Percentiles rank a stretch among this genome's conserved stretches.
phyloP scores from a whole-genome alignment of 2,329 filamentous ascomycete species.

The Ceratocystis cacaofunesta region DNA sequence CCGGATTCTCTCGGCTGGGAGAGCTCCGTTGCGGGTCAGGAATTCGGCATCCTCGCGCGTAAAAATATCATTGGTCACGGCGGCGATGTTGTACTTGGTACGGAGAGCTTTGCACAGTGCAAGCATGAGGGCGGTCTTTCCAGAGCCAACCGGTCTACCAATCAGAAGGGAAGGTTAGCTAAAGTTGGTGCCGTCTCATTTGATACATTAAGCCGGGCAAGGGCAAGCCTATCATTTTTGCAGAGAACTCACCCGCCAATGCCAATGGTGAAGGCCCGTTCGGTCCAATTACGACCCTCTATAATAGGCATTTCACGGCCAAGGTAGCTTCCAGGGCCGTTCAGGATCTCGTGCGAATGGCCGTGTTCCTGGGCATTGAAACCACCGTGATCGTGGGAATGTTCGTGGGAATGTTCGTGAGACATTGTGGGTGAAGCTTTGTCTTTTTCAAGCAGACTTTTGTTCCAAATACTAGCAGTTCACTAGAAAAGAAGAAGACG shows the following conservation, averaged over 20 bases:
- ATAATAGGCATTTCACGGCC: constrained; percentile 87
- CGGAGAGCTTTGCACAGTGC: constrained; percentile 77
- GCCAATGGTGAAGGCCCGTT: constrained; percentile 88
- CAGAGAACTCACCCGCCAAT: constrained; percentile 66
- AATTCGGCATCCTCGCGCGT: constrained; percentile 97
- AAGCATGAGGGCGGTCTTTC: constrained; percentile 95
- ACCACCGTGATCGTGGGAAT: constrained; percentile 22
- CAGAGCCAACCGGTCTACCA: constrained; percentile 76
- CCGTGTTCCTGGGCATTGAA: constrained; percentile 57
- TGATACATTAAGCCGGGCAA: too few species aligned
- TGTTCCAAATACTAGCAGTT: neutral
- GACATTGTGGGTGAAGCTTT: neutral
- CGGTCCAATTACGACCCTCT: constrained; percentile 73
- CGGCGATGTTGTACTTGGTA: constrained; percentile 69
- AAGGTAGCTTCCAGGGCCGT: constrained; percentile 80
- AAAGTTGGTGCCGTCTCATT: too few species aligned
- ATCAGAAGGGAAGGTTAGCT: too few species aligned
- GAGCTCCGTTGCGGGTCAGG: constrained; percentile 70
- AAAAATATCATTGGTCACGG: constrained; percentile 98
- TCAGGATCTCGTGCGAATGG: constrained; percentile 88
- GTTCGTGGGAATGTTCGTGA: constrained; percentile 6
- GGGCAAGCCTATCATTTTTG: neutral
- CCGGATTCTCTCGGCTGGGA: constrained; percentile 69
- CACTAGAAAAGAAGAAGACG: neutral
- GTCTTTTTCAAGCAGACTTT: neutral